Evolutionary conservation across 2,329 filamentous ascomycete species (phyloP).

Genomic region (Pestalotiopsis sp.): DNA sequence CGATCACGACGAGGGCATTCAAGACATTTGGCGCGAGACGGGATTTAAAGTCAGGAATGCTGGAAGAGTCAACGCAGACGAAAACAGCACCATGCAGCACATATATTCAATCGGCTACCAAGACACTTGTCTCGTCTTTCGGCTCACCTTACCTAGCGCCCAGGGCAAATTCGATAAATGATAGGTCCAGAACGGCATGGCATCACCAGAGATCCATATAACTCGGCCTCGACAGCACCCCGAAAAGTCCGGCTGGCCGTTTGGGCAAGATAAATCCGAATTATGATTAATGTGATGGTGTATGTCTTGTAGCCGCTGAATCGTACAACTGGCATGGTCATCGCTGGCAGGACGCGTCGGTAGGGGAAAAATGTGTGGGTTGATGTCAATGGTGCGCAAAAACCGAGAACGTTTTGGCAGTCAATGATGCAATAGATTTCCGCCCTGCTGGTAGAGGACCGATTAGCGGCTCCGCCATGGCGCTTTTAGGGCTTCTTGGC

Average conservation of each 20-base stretch:
- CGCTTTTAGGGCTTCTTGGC: background rate
- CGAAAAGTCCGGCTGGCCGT: background rate
- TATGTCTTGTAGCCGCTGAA: background rate
- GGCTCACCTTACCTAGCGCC: background rate
- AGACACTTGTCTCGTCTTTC: background rate
- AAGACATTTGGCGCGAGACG: background rate
- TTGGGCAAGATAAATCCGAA: background rate
- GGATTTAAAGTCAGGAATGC: background rate
- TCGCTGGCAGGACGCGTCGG: background rate
- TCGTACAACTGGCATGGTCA: background rate
- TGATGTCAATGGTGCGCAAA: background rate
- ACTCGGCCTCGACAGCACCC: background rate
- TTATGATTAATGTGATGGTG: background rate
- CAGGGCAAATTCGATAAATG: background rate
- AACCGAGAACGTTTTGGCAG: background rate
- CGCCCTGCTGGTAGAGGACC: background rate
- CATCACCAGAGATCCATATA: background rate
- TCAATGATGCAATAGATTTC: slow-evolving; percentile 8
- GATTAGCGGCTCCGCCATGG: background rate
- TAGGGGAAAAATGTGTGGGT: background rate
- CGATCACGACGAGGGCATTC: background rate
- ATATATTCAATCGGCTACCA: background rate
- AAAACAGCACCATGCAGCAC: background rate
- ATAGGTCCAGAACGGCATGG: background rate
- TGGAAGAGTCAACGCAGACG: background rate